Percentiles rank a stretch among this genome's conserved stretches.
Evolutionary conservation across 208 protist genomes (phyloP).

Genomic region (Eutreptiella sp.): DNA sequence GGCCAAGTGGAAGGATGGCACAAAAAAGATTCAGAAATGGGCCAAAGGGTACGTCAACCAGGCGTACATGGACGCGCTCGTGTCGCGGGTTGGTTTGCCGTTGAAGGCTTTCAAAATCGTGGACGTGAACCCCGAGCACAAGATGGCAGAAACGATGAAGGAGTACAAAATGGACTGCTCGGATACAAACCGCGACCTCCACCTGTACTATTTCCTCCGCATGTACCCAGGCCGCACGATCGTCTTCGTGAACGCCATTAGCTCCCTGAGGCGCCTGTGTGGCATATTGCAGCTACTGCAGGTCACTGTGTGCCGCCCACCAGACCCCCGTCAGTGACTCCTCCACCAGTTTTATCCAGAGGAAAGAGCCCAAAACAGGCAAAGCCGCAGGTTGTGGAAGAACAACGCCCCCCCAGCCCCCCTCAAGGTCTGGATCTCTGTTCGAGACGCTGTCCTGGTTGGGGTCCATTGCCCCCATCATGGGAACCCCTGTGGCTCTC

Average conservation of each 20-base stretch:
- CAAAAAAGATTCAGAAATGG: conserved; percentile 62
- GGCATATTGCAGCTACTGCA: conserved; percentile 74
- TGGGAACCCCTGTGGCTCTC: no score
- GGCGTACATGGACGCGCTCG: conserved; percentile 58
- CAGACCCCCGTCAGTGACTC: no score
- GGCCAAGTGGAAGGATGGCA: conserved; percentile 68
- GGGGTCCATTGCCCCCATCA: no score
- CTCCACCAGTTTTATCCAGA: no score
- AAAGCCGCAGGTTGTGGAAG: no score
- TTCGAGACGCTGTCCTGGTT: no score
- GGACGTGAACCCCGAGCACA: conserved; percentile 55
- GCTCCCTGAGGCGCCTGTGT: conserved; percentile 79
- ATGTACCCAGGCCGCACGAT: conserved; percentile 76
- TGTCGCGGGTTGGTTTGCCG: conserved; percentile 64
- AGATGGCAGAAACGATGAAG: conserved; percentile 65
- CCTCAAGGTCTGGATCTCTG: no score
- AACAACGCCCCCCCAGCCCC: no score
- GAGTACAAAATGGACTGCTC: conserved; percentile 83
- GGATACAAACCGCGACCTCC: conserved; percentile 86
- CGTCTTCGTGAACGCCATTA: conserved; percentile 88
- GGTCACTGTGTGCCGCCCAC: no score
- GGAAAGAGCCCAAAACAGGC: no score
- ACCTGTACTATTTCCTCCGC: conserved; percentile 88
- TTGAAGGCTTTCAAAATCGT: conserved; percentile 65
- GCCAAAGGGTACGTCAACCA: conserved; percentile 63